Evolutionary conservation across 2,329 filamentous ascomycete genomes (phyloP).

Genomic region (Domatiomyces catenatus): DNA sequence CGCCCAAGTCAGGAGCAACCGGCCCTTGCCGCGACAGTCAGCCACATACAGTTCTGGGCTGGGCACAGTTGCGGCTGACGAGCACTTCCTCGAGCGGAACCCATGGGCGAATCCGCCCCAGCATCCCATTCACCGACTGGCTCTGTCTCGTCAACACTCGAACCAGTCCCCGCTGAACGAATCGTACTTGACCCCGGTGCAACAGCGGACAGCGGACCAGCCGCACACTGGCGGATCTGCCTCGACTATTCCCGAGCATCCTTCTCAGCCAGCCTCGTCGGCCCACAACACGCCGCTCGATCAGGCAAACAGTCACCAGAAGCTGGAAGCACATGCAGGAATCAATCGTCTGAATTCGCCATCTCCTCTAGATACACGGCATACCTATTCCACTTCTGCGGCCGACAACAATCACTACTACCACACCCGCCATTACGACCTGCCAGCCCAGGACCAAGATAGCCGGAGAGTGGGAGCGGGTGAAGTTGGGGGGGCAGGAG

Average conservation of each 20-base stretch:
- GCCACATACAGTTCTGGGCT: slow-evolving; percentile 20
- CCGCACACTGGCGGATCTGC: slow-evolving; percentile 31
- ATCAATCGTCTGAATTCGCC: slow-evolving; percentile 7
- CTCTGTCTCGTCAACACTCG: slow-evolving; percentile 19
- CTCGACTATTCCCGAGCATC: slow-evolving; percentile 31
- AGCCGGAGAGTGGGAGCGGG: not conserved
- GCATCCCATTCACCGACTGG: slow-evolving; percentile 49
- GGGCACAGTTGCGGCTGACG: slow-evolving; percentile 38
- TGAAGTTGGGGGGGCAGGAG: not conserved
- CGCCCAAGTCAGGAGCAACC: slow-evolving; percentile 6
- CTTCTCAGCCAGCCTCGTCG: slow-evolving; percentile 28
- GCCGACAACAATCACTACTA: slow-evolving; percentile 20
- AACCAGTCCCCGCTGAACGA: slow-evolving; percentile 21
- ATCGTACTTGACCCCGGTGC: slow-evolving; percentile 28
- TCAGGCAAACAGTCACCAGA: slow-evolving; percentile 24
- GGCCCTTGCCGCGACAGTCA: slow-evolving; percentile 13
- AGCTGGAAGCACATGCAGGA: slow-evolving; percentile 11
- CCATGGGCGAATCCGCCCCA: slow-evolving; percentile 78
- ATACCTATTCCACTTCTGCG: slow-evolving; percentile 19
- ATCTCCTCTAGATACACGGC: slow-evolving; percentile 12
- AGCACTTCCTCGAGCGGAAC: slow-evolving; percentile 77
- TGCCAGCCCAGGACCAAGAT: not conserved
- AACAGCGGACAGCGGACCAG: slow-evolving; percentile 27
- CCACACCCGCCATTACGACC: slow-evolving; percentile 12
- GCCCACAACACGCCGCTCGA: slow-evolving; percentile 30